Base-by-base conservation (phyloP, 768 basidiomycete genomes). In the Boletus rubescentipes region DNA sequence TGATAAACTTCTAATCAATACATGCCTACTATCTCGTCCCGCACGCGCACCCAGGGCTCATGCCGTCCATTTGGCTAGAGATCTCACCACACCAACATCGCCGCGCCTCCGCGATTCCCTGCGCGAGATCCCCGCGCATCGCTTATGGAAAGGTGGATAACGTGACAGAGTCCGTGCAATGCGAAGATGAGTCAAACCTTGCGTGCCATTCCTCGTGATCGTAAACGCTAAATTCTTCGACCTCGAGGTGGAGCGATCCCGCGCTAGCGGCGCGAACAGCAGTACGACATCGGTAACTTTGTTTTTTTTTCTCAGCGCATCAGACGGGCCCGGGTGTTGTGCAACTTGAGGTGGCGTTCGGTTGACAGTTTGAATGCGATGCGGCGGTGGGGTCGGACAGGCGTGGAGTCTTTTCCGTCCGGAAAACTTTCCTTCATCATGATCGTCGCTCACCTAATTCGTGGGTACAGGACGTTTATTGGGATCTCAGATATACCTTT, bases 381-480 rank as follows among this genome's bases (percentile, higher is more conserved):
- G 47, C 48, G 37, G 59, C 54, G 49, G 49, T 43, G 38, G 34
- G 26, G 26, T 26, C 45, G 41, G 20, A 46, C 38, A 30, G 36
- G 18, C 16, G 35, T 37, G 49, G 16, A 35, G 35, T 50, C 8
- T 23, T 46, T 42, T 26, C 5, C n/a, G 3, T 32, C 30, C 40
- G 37, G 18, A 38, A 36, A 45, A 36, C 26, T 3, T 29, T 54
- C 15, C 21, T 12, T 49, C 12, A 34, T 46, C n/a, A 49, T 58
- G 65, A 67, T 66, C 67, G 64, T 63, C 64, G 61, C 44, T 57
- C 31, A 34, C 55, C 48, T 49, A 63, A 66, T 54, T 52, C 46
- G 61, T 54, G 49, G 11, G 36, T 21, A 52, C 42, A 61, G 50
- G 61, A 37, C 15, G 30, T 21, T 51, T 38, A 43, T 34, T 26